These are phyloP conservation scores for Russula compacta DNA, from an alignment of 768 basidiomycete genomes.

Conservation along the genomic window DNA sequence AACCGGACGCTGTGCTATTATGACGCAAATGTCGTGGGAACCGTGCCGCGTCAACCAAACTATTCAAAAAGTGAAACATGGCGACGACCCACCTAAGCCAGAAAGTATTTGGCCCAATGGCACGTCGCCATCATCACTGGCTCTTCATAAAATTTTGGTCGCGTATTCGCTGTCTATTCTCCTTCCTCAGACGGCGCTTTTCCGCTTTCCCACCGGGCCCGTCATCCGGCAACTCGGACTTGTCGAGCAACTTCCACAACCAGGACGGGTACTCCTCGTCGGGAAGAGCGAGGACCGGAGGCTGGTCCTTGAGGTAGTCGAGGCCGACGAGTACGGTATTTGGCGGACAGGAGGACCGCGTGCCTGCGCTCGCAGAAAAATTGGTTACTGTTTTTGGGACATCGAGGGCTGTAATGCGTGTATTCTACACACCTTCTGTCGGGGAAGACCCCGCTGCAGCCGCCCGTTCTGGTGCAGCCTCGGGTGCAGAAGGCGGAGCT, in stretches of 20 bases:
- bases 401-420: neutral
- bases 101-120: neutral
- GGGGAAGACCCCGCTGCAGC: neutral
- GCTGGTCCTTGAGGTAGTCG: slow-evolving; percentile 76
- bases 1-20: neutral
- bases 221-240: slow-evolving; percentile 54
- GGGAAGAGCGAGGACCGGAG: slow-evolving; percentile 61
- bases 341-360: slow-evolving; percentile 52
- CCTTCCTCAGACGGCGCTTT: slow-evolving; percentile 42
- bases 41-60: neutral
- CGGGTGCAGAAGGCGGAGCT: neutral
- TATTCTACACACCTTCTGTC: neutral
- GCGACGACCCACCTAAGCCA: neutral
- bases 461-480: neutral
- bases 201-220: slow-evolving; percentile 64
- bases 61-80: neutral
- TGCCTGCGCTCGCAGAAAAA: neutral
- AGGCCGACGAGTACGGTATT: slow-evolving; percentile 74
- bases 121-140: slow-evolving; percentile 33
- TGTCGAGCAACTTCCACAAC: slow-evolving; percentile 69
- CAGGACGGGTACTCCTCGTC: slow-evolving; percentile 86
- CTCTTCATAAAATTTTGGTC: slow-evolving; percentile 83
- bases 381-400: neutral
- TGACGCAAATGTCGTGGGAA: neutral
- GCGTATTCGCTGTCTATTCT: slow-evolving; percentile 62